Percentiles rank a stretch among this genome's conserved stretches.
Evolutionary conservation across 257 asterid genomes (phyloP).

Genomic region (Capsicum chinense): DNA sequence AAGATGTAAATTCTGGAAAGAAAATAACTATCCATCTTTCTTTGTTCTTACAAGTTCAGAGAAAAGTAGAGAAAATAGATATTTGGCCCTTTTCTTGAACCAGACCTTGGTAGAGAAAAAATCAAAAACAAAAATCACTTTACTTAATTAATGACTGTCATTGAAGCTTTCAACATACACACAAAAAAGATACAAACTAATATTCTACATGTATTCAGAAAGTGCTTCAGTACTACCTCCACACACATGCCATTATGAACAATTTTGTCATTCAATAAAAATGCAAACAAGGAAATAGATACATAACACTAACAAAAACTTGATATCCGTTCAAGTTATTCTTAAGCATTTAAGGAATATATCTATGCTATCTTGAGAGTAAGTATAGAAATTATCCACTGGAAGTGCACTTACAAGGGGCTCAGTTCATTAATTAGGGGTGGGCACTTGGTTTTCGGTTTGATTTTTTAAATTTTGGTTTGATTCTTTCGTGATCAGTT

Average conservation of each 20-base stretch:
- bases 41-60: too few relatives aligned
- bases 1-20: background rate
- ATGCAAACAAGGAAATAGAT: background rate
- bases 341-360: background rate
- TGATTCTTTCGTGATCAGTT: too few relatives aligned
- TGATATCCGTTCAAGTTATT: background rate
- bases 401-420: background rate
- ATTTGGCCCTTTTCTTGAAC: too few relatives aligned
- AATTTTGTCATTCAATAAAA: background rate
- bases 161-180: too few relatives aligned
- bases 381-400: background rate
- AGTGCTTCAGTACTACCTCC: background rate
- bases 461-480: too few relatives aligned
- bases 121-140: too few relatives aligned
- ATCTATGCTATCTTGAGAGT: background rate
- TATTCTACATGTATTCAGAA: too few relatives aligned
- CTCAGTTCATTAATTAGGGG: background rate
- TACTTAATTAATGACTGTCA: too few relatives aligned
- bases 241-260: background rate
- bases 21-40: too few relatives aligned
- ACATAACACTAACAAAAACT: background rate
- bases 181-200: background rate
- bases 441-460: too few relatives aligned
- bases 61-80: too few relatives aligned
- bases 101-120: too few relatives aligned